These are phyloP conservation scores for Gonapodya prolifera DNA, from an alignment of 192 early-diverging fungal genomes.

Conservation along the genomic window DNA sequence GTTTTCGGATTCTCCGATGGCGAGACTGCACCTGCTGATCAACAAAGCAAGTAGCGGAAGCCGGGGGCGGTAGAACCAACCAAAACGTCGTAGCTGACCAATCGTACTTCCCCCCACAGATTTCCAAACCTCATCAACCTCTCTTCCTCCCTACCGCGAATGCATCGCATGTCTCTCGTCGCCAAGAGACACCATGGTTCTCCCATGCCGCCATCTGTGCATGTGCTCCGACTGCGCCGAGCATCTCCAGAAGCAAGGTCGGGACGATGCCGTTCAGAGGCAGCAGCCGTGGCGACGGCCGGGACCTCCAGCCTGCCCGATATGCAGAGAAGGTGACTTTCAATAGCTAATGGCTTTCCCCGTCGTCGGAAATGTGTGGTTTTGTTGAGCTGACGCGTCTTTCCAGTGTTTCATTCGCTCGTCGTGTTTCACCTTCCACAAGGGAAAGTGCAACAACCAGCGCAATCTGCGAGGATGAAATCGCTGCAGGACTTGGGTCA, in stretches of 20 bases:
- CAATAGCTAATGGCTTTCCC: not conserved
- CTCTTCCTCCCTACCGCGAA: slow-evolving; percentile 16
- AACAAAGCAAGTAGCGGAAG: not conserved
- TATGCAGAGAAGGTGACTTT: not conserved
- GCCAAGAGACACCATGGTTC: slow-evolving; percentile 52
- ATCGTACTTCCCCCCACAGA: too few species aligned
- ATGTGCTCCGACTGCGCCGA: slow-evolving; percentile 63
- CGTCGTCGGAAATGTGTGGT: not conserved
- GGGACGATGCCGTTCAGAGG: not conserved
- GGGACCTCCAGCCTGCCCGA: not conserved
- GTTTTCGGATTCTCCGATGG: slow-evolving; percentile 39
- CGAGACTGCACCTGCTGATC: slow-evolving; percentile 8
- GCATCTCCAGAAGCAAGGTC: slow-evolving; percentile 24
- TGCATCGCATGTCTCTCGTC: slow-evolving; percentile 71
- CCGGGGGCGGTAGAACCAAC: not conserved
- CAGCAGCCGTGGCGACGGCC: not conserved
- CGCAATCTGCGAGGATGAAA: not conserved
- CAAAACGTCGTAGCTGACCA: slow-evolving; percentile 21
- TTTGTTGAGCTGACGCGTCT: not conserved
- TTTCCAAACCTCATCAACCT: not conserved
- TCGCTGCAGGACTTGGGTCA: not conserved
- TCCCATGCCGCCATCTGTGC: slow-evolving; percentile 75
- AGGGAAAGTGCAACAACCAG: not conserved
- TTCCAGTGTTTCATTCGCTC: not conserved
- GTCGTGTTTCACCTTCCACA: not conserved